Base-by-base conservation (phyloP, 2,329 filamentous ascomycete species). In the Cercospora sp. region DNA sequence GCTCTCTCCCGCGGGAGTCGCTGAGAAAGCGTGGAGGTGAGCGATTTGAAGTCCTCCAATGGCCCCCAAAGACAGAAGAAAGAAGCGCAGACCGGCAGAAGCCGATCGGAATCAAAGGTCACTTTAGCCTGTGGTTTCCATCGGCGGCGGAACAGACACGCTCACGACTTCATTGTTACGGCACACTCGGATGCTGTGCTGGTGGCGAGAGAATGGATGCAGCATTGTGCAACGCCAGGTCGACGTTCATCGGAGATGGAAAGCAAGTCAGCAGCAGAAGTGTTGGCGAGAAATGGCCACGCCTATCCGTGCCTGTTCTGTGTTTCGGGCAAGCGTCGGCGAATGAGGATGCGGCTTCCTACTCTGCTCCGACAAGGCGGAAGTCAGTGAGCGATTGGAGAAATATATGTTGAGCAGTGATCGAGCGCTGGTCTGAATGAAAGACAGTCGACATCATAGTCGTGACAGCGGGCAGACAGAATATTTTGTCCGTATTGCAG, bases 1-100 rank as follows among this genome's bases (percentile, higher is more conserved):
- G 5, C 48, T n/a, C 23, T 7, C 48, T 55, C 48, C 48, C 48
- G 48, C 48, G 48, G 48, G 48, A 55, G 48, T 8, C 12, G 13
- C 16, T 16, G 48, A 10, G 6, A 28, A 16, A 28, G 23, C 48
- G 48, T 55, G 48, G 48, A 28, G 48, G 48, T n/a, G 23, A 16
- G 23, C 23, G 13, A 26, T 13, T 28, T 23, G 13, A 26, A 55
- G 48, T 30, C 12, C 23, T 30, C 48, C 12, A 55, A 28, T 28
- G 23, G 23, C 23, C 48, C 20, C 48, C 12, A 28, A 28, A 26
- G 20, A 23, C 4, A 8, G 45, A 16, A 26, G 10, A 53, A 28
- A 53, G 48, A 28, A 23, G 48, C 42, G 18, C 59, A 26, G 42
- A 20, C 61, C 61, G 61, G 61, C 48, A 63, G 31, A 55, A 57